phyloP scores from a whole-genome alignment of 2,329 filamentous ascomycete species.

The Madurella fahalii region DNA sequence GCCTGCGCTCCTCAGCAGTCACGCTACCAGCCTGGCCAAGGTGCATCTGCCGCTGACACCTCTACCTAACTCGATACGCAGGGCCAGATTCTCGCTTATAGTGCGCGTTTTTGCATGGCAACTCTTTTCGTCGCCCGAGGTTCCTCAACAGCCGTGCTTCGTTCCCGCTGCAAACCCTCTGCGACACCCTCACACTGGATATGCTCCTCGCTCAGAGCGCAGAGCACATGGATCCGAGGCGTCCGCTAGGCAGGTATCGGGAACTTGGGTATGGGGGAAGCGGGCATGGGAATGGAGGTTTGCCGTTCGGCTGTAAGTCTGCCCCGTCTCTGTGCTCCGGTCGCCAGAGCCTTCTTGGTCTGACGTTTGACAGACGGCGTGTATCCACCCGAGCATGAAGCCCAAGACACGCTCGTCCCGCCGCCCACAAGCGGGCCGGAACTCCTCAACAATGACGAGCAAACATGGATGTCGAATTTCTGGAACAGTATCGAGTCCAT shows the following conservation, averaged over 20 bases:
- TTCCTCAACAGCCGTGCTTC: not conserved
- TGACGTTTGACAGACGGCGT: slow-evolving; percentile 41
- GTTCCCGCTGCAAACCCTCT: not conserved
- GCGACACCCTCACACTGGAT: slow-evolving; percentile 52
- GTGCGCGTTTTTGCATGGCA: not conserved
- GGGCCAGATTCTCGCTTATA: not conserved
- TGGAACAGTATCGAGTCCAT: slow-evolving; percentile 52
- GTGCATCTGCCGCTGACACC: not conserved
- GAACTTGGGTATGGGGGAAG: not conserved
- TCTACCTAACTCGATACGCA: not conserved
- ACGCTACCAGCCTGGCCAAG: too few species aligned
- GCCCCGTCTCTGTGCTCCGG: slow-evolving; percentile 1
- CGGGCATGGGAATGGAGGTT: slow-evolving; percentile 32
- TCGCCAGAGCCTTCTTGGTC: slow-evolving; percentile 27
- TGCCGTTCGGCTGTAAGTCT: slow-evolving; percentile 65
- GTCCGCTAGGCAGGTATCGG: slow-evolving; percentile 44
- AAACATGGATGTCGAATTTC: slow-evolving; percentile 54
- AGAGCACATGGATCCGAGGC: slow-evolving; percentile 58
- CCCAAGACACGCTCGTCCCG: not conserved
- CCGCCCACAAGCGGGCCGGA: not conserved
- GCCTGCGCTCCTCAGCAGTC: not conserved
- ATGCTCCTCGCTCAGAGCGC: slow-evolving; percentile 41
- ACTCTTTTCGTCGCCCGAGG: not conserved
- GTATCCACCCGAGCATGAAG: slow-evolving; percentile 35
- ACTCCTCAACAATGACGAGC: slow-evolving; percentile 60